Percentiles rank a stretch among this genome's conserved stretches.
Conservation (phyloP, 805 yeast genomes). For the Isabelozyma gotoi region DNA sequence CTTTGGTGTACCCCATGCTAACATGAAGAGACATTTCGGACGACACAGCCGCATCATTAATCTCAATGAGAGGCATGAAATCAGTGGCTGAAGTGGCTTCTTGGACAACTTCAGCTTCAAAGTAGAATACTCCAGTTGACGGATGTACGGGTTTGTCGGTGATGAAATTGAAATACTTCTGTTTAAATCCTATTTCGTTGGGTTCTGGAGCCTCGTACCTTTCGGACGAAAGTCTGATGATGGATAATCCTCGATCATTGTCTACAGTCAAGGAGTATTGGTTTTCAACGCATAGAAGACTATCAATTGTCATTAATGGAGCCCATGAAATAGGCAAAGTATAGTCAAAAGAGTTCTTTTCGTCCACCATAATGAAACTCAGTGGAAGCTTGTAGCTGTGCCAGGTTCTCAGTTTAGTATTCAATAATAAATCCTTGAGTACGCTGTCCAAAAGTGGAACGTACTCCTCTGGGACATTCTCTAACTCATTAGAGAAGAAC, state of each 20-base stretch:
- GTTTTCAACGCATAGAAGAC: constrained; percentile 20
- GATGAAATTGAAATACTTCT: constrained; percentile 35
- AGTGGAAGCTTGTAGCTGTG: constrained; percentile 23
- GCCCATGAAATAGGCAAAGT: constrained; percentile 40
- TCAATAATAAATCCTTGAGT: constrained; percentile 22
- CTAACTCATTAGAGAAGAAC: constrained; percentile 1
- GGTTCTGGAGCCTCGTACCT: not conserved
- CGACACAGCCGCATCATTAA: constrained; percentile 34
- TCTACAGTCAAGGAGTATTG: constrained; percentile 23
- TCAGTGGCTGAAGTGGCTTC: constrained; percentile 29
- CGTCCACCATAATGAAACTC: constrained; percentile 23
- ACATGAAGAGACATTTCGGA: constrained; percentile 30
- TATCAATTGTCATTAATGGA: constrained; percentile 30
- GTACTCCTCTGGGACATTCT: constrained; percentile 17
- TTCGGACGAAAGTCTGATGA: constrained; percentile 20
- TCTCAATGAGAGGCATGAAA: constrained; percentile 29
- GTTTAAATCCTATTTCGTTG: constrained; percentile 3
- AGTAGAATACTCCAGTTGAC: constrained; percentile 38
- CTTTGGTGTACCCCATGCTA: constrained; percentile 34
- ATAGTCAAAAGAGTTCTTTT: constrained; percentile 21
- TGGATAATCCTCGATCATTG: constrained; percentile 28
- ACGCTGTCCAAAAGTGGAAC: constrained; percentile 17
- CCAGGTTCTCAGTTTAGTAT: constrained; percentile 16
- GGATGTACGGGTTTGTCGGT: constrained; percentile 33
- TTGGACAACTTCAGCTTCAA: constrained; percentile 39